These are phyloP conservation scores for Aspergillus sp. DNA, from an alignment of 2,329 filamentous ascomycete genomes.

Conservation along the genomic window DNA sequence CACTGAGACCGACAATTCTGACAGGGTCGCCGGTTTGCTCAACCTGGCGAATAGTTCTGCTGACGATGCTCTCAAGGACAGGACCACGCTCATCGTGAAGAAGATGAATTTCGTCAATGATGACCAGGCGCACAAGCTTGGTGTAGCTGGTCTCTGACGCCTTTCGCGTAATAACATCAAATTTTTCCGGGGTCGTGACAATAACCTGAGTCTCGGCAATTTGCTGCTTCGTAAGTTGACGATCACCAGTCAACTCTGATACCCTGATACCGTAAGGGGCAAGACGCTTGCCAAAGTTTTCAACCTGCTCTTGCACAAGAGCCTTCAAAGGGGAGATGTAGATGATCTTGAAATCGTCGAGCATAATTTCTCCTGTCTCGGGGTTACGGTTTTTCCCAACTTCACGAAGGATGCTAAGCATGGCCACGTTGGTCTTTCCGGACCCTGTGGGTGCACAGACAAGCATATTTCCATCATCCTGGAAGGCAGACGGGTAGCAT, in stretches of 20 bases:
- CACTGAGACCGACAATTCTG: slow-evolving; percentile 86
- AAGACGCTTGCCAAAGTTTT: slow-evolving; percentile 90
- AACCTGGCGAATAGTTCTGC: slow-evolving; percentile 84
- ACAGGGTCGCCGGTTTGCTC: slow-evolving; percentile 95
- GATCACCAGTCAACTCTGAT: slow-evolving; percentile 94
- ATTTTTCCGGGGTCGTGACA: slow-evolving; percentile 97
- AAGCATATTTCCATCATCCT: slow-evolving; percentile 95
- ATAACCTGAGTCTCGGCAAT: slow-evolving; percentile 98
- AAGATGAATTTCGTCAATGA: slow-evolving; percentile 97
- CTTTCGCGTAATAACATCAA: slow-evolving; percentile 98
- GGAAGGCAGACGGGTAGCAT: slow-evolving; percentile 87
- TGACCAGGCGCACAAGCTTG: slow-evolving; percentile 90
- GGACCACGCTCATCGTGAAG: slow-evolving; percentile 96
- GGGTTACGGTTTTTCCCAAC: slow-evolving; percentile 93
- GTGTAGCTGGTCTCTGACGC: slow-evolving; percentile 96
- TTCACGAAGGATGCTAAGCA: slow-evolving; percentile 93
- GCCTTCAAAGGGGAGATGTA: slow-evolving; percentile 97
- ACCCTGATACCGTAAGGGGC: slow-evolving; percentile 90
- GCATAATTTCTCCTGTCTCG: slow-evolving; percentile 85
- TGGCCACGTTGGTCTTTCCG: slow-evolving; percentile 97
- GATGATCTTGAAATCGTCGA: slow-evolving; percentile 97
- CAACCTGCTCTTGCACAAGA: slow-evolving; percentile 94
- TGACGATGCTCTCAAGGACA: slow-evolving; percentile 94
- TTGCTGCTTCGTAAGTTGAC: slow-evolving; percentile 97
- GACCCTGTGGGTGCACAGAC: slow-evolving; percentile 96